Percentiles rank a stretch among this genome's conserved stretches.
Conservation (phyloP, 2,329 filamentous ascomycete genomes). For the Gliomastix tumulicola region DNA sequence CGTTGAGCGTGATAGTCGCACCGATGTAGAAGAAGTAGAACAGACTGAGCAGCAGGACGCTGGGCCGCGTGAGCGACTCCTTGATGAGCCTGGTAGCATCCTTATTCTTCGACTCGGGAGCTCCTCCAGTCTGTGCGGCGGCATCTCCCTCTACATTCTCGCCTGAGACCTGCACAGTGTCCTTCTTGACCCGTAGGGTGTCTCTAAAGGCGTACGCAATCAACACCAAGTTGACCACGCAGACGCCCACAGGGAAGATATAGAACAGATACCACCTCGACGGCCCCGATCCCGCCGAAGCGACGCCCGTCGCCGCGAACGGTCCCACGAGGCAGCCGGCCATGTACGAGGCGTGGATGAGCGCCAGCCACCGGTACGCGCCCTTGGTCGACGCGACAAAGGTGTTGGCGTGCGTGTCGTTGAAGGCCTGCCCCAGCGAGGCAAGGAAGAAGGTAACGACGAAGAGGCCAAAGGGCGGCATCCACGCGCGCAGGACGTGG, state of each 20-base stretch:
- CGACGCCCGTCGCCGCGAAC: slow-evolving; percentile 45
- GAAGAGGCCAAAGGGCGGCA: slow-evolving; percentile 49
- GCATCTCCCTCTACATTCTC: slow-evolving; percentile 7
- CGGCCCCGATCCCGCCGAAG: slow-evolving; percentile 19
- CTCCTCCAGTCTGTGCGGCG: neutral
- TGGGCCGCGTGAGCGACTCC: slow-evolving; percentile 31
- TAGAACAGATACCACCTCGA: slow-evolving; percentile 51
- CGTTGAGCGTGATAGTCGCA: slow-evolving; percentile 43
- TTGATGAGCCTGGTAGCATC: slow-evolving; percentile 35
- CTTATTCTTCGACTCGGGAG: slow-evolving; percentile 10
- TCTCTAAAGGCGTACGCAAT: slow-evolving; percentile 44
- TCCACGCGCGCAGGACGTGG: slow-evolving; percentile 48
- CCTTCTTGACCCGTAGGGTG: slow-evolving; percentile 19
- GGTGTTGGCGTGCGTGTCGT: slow-evolving; percentile 57
- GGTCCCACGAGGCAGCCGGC: slow-evolving; percentile 50
- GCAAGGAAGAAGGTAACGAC: slow-evolving; percentile 51
- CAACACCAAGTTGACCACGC: slow-evolving; percentile 39
- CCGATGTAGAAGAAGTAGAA: slow-evolving; percentile 62
- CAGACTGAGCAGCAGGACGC: slow-evolving; percentile 50
- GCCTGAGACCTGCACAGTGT: no score
- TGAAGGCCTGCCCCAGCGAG: slow-evolving; percentile 53
- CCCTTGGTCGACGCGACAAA: slow-evolving; percentile 44
- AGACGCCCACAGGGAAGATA: slow-evolving; percentile 43
- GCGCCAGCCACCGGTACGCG: slow-evolving; percentile 53
- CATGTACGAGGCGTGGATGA: slow-evolving; percentile 58